These are phyloP conservation scores for Syzygium aqueum DNA, from an alignment of 345 rosid species.

Conservation along the genomic window DNA sequence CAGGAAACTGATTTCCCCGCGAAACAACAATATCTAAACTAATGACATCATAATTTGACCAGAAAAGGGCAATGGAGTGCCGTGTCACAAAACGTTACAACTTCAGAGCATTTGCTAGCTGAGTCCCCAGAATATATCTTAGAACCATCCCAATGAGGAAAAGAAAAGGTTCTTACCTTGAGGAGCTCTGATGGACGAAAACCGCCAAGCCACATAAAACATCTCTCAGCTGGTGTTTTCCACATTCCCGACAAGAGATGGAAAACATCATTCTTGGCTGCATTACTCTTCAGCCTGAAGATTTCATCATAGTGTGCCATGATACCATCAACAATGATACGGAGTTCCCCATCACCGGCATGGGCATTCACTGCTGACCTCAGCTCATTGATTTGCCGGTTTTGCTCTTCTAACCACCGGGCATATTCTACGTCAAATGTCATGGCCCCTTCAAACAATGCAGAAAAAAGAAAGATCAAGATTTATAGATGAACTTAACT, in stretches of 20 bases:
- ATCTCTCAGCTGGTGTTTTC: conserved; percentile 99
- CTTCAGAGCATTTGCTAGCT: not conserved
- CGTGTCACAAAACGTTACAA: not conserved
- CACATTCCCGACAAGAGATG: conserved; percentile 98
- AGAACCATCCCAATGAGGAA: not conserved
- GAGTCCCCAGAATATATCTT: not conserved
- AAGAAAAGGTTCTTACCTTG: conserved; percentile 40
- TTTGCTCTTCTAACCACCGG: conserved; percentile 93
- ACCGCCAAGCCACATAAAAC: conserved; percentile 99
- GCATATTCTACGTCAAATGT: conserved; percentile 94
- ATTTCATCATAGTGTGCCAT: conserved; percentile 92
- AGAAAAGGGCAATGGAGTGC: not conserved
- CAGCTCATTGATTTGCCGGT: conserved; percentile 75
- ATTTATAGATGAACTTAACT: not conserved
- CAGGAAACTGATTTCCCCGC: not conserved
- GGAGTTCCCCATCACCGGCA: conserved; percentile 94
- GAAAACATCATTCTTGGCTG: conserved; percentile 94
- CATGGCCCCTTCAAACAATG: conserved; percentile 66
- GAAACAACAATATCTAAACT: not conserved
- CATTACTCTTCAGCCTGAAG: conserved; percentile 88
- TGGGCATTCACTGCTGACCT: conserved; percentile 91
- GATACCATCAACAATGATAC: conserved; percentile 69
- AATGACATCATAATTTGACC: not conserved
- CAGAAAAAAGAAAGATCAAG: not conserved
- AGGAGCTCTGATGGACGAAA: conserved; percentile 97